Base-by-base conservation (phyloP, 371 early-diverging fungal species). In the Mortierella sp. region DNA sequence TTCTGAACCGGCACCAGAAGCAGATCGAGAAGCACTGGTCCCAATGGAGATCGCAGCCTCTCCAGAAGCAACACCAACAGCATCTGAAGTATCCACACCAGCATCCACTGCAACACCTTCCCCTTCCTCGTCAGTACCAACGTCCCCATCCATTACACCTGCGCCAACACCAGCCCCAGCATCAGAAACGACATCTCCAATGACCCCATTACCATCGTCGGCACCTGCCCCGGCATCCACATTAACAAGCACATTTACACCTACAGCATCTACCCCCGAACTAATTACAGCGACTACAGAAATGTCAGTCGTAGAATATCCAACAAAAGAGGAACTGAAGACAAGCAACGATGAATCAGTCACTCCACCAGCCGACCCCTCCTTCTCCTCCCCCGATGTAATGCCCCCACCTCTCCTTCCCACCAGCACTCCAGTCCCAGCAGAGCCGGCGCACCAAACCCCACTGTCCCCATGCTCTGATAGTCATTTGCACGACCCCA, bases 341-440 rank as follows among this genome's bases (percentile, higher is more conserved):
- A 26, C 8, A 21, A 28, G 30, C 30, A 38, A 49, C 13, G 45
- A 50, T 39, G 64, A 57, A 23, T 27, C 64, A 13, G 18, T 39
- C n/a, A 41, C 64, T 50, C 30, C 56, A n/a, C 30, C 60, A 39
- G 10, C 39, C n/a, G 47, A 39, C 34, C 12, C 61, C 16, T 34
- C 61, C 3, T 43, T 46, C 24, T 61, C 68, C 8, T 49, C 67
- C 13, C 34, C 58, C 9, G 42, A 16, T 26, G 39, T 53, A 21
- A 64, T 52, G 24, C 57, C 55, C 28, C 61, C 65, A 5, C 64
- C 71, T 8, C 57, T 57, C 9, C 57, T 71, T 16, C 65, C 61
- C 6, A 45, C 56, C 21, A 42, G 19, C 21, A 47, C 24, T 1
- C 23, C 48, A 18, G 48, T 50, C 45, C 61, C 55, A 1, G 18